A percentile compares a stretch with the other conserved stretches of the same genome.
These are phyloP conservation scores for Hymenoscyphus occultus DNA, from an alignment of 2,329 filamentous ascomycete genomes.

Conservation along the genomic window DNA sequence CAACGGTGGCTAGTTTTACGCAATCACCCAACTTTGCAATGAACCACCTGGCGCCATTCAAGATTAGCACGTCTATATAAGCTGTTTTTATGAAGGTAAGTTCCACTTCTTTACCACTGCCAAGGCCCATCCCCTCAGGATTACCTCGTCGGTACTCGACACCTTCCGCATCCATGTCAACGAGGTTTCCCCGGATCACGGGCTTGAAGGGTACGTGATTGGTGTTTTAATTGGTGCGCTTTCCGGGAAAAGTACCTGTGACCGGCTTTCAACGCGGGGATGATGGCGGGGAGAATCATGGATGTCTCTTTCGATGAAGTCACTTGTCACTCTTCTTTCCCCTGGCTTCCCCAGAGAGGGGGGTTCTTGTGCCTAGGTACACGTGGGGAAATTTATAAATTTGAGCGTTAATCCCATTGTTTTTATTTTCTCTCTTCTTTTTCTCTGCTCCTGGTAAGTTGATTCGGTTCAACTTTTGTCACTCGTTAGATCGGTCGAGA, in stretches of 20 bases:
- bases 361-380: neutral
- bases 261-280: neutral
- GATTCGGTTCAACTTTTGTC: neutral
- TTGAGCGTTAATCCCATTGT: neutral
- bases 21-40: no score
- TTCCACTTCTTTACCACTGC: no score
- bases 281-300: no score
- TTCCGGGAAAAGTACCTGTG: neutral
- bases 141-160: no score
- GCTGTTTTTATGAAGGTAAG: no score
- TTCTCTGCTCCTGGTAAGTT: neutral
- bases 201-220: neutral
- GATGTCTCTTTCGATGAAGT: neutral
- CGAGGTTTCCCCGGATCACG: no score
- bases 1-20: no score
- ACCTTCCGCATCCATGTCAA: no score
- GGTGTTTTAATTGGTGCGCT: neutral
- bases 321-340: neutral
- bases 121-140: no score
- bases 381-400: no score
- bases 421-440: neutral
- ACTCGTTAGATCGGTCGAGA: neutral
- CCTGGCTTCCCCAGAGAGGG: neutral
- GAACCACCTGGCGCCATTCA: no score
- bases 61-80: no score